These are phyloP conservation scores for Filobasidium uniguttulatum DNA, from an alignment of 1,284 basidiomycete genomes.

Conservation along the genomic window DNA sequence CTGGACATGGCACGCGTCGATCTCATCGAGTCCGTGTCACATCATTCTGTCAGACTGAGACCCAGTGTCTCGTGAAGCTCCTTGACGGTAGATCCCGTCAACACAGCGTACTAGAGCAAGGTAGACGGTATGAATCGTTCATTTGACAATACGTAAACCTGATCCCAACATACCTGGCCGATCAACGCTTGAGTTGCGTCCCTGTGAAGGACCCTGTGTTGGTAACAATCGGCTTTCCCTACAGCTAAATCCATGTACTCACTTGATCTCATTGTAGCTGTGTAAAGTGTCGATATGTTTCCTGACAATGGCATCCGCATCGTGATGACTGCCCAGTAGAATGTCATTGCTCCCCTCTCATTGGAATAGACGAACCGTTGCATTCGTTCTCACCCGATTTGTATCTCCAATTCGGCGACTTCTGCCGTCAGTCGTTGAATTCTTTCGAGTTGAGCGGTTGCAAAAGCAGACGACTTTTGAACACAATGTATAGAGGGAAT, in stretches of 20 bases:
- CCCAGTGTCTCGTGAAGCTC: constrained; percentile 28
- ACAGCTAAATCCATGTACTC: neutral
- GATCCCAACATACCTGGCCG: constrained; percentile 21
- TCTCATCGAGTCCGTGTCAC: no score
- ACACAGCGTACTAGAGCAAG: constrained; percentile 27
- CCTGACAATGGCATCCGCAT: constrained; percentile 25
- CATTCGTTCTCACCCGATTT: neutral
- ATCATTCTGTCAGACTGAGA: constrained; percentile 30
- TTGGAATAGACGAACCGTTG: neutral
- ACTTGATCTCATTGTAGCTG: constrained; percentile 36
- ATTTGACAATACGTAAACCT: neutral
- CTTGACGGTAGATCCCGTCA: constrained; percentile 25
- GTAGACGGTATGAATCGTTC: neutral
- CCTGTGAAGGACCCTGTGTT: neutral
- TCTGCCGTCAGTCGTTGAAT: neutral
- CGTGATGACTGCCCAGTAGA: constrained; percentile 17
- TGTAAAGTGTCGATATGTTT: constrained; percentile 32
- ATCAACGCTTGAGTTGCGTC: constrained; percentile 33
- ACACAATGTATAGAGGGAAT: neutral
- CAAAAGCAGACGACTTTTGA: neutral
- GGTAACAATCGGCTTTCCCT: neutral
- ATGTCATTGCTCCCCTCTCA: neutral
- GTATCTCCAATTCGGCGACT: constrained; percentile 1
- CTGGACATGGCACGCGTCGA: no score
- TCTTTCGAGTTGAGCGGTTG: neutral